phyloP scores from a whole-genome alignment of 1,284 basidiomycete genomes.

The Garcileccinum viscosum region DNA sequence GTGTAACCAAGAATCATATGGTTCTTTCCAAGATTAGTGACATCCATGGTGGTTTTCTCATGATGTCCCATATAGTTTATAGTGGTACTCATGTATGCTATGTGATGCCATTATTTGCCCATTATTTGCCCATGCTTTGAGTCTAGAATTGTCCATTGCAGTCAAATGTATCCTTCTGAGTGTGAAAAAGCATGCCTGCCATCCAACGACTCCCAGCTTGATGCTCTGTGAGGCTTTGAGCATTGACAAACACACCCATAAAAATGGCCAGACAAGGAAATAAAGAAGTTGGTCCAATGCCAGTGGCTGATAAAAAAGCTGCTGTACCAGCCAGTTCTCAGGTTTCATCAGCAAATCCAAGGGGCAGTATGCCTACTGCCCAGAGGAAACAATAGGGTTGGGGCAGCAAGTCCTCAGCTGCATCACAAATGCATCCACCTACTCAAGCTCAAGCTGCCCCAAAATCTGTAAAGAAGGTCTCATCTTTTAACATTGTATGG shows the following conservation, averaged over 20 bases:
- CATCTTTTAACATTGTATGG: background rate
- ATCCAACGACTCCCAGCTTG: no score
- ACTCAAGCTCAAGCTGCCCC: no score
- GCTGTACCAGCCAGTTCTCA: no score
- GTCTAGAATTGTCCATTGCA: background rate
- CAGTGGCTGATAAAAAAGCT: background rate
- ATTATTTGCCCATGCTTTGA: background rate
- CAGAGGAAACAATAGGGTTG: background rate
- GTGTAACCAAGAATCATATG: no score
- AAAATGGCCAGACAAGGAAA: no score
- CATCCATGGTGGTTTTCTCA: no score
- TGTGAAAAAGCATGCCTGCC: conserved; percentile 1
- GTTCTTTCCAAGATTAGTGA: no score
- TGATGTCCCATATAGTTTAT: no score
- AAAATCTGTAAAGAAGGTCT: background rate
- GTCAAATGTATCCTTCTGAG: background rate
- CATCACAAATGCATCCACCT: background rate
- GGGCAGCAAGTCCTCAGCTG: background rate
- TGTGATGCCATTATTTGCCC: background rate
- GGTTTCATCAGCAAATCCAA: background rate
- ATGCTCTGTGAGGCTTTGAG: background rate
- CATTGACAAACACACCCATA: background rate
- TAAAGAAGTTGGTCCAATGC: no score
- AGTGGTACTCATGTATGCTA: background rate
- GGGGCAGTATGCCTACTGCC: background rate